Evolutionary conservation across 2,329 filamentous ascomycete genomes (phyloP).

Genomic region (Dactylellina parvicollis): DNA sequence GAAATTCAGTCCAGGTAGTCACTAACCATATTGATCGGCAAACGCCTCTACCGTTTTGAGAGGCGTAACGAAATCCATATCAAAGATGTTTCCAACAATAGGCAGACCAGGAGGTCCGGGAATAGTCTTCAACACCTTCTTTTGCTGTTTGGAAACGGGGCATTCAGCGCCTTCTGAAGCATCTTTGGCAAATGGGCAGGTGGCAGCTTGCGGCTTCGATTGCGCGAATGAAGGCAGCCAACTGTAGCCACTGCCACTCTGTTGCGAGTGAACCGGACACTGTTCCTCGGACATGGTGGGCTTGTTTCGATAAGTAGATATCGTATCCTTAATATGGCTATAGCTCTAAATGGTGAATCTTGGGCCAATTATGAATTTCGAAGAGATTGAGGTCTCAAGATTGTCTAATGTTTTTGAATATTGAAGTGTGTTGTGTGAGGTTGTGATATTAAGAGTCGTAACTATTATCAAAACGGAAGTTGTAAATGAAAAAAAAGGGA

Average conservation of each 20-base stretch:
- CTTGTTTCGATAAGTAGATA: not conserved
- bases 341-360: not conserved
- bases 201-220: constrained; percentile 23
- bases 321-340: not conserved
- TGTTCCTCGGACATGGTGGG: constrained; percentile 25
- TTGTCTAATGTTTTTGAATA: no score
- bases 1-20: not conserved
- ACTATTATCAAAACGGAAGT: no score
- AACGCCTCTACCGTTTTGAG: constrained; percentile 68
- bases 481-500: no score
- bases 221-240: constrained; percentile 45
- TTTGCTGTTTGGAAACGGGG: constrained; percentile 26
- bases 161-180: constrained; percentile 29
- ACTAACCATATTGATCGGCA: constrained; percentile 72
- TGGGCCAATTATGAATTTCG: not conserved
- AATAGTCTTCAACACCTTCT: constrained; percentile 63
- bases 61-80: constrained; percentile 71
- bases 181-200: constrained; percentile 44
- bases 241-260: constrained; percentile 10
- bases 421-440: no score
- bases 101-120: constrained; percentile 73
- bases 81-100: constrained; percentile 72
- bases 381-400: no score
- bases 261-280: constrained; percentile 37
- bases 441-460: no score